A percentile compares a stretch with the other conserved stretches of the same genome.
Evolutionary conservation across 192 early-diverging fungal species (phyloP).

Genomic region (Podila epicladia): DNA sequence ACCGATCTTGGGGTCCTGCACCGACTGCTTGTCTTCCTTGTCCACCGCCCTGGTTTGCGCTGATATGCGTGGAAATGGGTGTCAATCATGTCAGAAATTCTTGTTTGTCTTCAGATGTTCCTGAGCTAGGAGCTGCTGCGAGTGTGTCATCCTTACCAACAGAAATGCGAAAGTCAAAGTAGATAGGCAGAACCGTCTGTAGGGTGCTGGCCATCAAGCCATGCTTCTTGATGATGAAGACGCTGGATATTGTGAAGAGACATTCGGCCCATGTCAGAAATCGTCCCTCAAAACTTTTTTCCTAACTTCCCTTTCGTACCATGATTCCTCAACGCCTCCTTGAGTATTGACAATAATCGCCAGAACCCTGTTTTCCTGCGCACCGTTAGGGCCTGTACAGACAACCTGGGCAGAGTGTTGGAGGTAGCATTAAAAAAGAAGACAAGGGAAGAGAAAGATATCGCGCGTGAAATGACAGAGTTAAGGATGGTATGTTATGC

Average conservation of each 20-base stretch:
- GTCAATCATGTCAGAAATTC: neutral
- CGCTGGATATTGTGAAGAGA: neutral
- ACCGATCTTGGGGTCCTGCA: slow-evolving; percentile 37
- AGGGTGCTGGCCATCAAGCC: slow-evolving; percentile 31
- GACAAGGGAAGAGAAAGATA: neutral
- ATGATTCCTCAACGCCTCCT: slow-evolving; percentile 44
- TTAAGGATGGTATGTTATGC: slow-evolving; percentile 29
- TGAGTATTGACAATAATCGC: slow-evolving; percentile 46
- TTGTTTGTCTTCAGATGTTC: neutral
- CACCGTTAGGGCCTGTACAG: slow-evolving; percentile 12
- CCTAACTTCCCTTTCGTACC: slow-evolving; percentile 10
- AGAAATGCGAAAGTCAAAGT: slow-evolving; percentile 47
- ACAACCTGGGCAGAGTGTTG: slow-evolving; percentile 43
- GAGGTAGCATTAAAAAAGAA: neutral
- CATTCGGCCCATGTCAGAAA: neutral
- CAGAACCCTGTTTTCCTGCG: slow-evolving; percentile 31
- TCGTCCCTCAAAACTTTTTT: neutral
- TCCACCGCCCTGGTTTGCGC: slow-evolving; percentile 43
- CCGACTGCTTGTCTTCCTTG: slow-evolving; percentile 36
- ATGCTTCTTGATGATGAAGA: slow-evolving; percentile 39
- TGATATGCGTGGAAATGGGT: neutral
- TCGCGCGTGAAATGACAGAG: slow-evolving; percentile 4
- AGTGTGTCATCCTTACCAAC: slow-evolving; percentile 23
- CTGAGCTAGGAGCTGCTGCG: no score
- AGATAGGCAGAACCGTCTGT: slow-evolving; percentile 30